Base-by-base conservation (phyloP, 2,329 filamentous ascomycete genomes). In the Calonectria crousiana region DNA sequence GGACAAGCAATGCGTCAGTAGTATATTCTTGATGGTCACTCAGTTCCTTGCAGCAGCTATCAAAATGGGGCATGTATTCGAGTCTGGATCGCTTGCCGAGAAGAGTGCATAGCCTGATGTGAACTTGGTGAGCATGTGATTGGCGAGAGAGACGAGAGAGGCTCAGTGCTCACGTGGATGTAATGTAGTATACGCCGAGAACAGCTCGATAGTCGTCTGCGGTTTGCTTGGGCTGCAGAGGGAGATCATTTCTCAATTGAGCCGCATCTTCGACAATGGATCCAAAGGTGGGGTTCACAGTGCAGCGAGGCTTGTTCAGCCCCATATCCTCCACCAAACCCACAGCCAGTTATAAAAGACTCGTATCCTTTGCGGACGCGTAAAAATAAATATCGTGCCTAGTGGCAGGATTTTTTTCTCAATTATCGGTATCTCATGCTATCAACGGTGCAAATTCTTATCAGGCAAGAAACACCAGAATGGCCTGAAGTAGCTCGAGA, bases 401-500 rank as follows among this genome's bases (percentile, higher is more conserved):
- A 23, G 44, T 26, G 41, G n/a, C n/a, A n/a, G n/a, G n/a, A n/a
- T n/a, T n/a, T n/a, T n/a, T n/a, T n/a, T n/a, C n/a, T n/a, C n/a
- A n/a, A n/a, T n/a, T n/a, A n/a, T n/a, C n/a, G n/a, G n/a, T n/a
- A n/a, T n/a, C n/a, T n/a, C n/a, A n/a, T n/a, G n/a, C n/a, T n/a
- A n/a, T n/a, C n/a, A n/a, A n/a, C n/a, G n/a, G n/a, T n/a, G n/a
- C 1, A 6, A n/a, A 16, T 52, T 26, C 38, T 18, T 64, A 72
- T 65, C 70, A 72, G 30, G 70, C 64, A 30, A 67, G 56, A 26
- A 72, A 72, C n/a, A 72, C 41, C 0, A 72, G 44, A n/a, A 72
- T 67, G 1, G 64, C 70, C n/a, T 68, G 70, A 16, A 72, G 23
- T 8, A 64, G 20, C 26, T 72, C 70, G n/a, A 72, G 36, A 6